Evolutionary conservation across 169 alveolate genomes (phyloP).

Genomic region (Perkinsus olseni): DNA sequence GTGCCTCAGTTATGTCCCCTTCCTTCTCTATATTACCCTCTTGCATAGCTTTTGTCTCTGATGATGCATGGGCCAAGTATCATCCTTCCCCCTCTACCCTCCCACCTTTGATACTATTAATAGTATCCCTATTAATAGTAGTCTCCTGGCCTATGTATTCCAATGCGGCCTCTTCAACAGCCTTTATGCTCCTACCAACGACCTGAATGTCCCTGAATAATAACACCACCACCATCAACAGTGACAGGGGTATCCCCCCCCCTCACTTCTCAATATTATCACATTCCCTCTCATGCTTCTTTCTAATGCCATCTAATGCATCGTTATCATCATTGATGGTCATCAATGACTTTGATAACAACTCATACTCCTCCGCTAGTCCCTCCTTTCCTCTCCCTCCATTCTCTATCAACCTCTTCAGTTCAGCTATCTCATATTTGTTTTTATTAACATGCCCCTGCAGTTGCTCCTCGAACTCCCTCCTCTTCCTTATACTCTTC

Average conservation of each 20-base stretch:
- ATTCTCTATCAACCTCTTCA: not conserved
- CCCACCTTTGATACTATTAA: not conserved
- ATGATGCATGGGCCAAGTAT: not conserved
- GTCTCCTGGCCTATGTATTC: not conserved
- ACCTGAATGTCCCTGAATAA: not conserved
- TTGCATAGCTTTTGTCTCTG: not conserved
- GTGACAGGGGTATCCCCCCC: too few species aligned
- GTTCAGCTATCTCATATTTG: not conserved
- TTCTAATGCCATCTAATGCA: not conserved
- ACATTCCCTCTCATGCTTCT: not conserved
- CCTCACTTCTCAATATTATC: not conserved
- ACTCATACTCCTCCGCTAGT: not conserved
- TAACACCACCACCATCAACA: too few species aligned
- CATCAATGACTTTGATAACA: not conserved
- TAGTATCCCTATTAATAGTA: not conserved
- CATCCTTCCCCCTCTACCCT: not conserved
- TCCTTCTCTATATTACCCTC: slow-evolving; percentile 30
- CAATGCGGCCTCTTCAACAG: not conserved
- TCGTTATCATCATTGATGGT: not conserved
- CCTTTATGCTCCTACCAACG: not conserved
- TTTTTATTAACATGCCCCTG: not conserved
- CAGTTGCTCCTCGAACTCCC: not conserved
- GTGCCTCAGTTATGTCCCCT: slow-evolving; percentile 59
- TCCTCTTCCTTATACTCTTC: not conserved
- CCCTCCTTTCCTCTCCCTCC: not conserved